Evolutionary conservation across 2,329 filamentous ascomycete species (phyloP).

Genomic region (Sclerotinia subarctica): DNA sequence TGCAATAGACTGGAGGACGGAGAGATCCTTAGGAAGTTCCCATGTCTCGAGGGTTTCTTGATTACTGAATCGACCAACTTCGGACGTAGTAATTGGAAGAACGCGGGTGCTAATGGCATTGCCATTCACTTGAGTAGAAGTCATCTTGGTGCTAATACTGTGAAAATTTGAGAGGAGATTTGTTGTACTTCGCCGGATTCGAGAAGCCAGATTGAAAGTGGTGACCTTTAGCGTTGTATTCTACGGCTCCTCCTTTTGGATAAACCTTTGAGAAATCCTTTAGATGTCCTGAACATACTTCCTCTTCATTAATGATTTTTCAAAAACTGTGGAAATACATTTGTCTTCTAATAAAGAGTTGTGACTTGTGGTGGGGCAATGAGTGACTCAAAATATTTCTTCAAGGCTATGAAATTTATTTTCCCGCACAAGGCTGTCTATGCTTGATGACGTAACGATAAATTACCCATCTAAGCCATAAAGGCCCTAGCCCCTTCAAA

Average conservation of each 20-base stretch:
- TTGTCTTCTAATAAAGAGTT: conserved; percentile 5
- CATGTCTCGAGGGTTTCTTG: conserved; percentile 32
- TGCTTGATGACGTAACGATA: conserved; percentile 4
- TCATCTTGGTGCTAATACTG: conserved; percentile 28
- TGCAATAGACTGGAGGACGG: conserved; percentile 26
- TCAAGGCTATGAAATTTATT: neutral
- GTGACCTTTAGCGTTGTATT: conserved; percentile 29
- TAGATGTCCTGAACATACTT: conserved; percentile 32
- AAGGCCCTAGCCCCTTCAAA: neutral
- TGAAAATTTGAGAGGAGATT: conserved; percentile 20
- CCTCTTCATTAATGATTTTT: conserved; percentile 1
- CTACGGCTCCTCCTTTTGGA: conserved; percentile 36
- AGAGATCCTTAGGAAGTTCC: conserved; percentile 28
- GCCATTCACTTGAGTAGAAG: conserved; percentile 24
- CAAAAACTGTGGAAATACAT: conserved; percentile 11
- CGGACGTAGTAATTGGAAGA: conserved; percentile 26
- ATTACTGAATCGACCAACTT: conserved; percentile 33
- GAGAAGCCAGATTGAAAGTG: conserved; percentile 29
- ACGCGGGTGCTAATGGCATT: conserved; percentile 30
- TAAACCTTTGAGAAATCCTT: conserved; percentile 25
- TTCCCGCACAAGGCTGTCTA: neutral
- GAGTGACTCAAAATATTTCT: conserved; percentile 14
- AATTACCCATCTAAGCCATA: neutral
- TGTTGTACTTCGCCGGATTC: conserved; percentile 20
- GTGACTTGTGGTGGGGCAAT: conserved; percentile 9